A percentile compares a stretch with the other conserved stretches of the same genome.
phyloP scores from a whole-genome alignment of 805 yeast genomes.

The Saccharomycopsis javanensis region DNA sequence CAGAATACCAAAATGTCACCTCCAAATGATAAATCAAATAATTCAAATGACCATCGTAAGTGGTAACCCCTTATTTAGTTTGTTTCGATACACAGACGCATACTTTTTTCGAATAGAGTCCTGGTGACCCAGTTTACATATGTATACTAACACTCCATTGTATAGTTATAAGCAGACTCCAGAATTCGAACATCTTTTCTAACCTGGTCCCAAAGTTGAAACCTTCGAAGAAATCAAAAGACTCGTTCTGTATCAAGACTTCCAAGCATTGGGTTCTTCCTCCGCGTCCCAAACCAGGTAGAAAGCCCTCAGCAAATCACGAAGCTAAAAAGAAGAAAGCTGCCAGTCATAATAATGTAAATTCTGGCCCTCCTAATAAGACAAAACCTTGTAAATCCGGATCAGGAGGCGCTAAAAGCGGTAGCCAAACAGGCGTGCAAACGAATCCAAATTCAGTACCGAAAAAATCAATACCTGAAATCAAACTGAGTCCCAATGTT shows the following conservation, averaged over 20 bases:
- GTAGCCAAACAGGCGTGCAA: background rate
- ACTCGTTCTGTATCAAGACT: slow-evolving; percentile 26
- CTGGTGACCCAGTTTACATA: background rate
- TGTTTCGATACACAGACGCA: too few relatives aligned
- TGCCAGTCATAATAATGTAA: too few relatives aligned
- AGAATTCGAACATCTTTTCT: background rate
- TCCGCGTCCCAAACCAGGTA: slow-evolving; percentile 40
- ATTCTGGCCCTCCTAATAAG: background rate
- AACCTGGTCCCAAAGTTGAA: background rate
- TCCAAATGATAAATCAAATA: background rate
- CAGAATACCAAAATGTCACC: background rate
- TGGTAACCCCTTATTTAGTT: too few relatives aligned
- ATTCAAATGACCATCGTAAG: slow-evolving; percentile 7
- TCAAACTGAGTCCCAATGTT: background rate
- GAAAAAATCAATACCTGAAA: background rate
- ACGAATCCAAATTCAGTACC: background rate
- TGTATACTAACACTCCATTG: background rate
- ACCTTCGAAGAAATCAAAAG: background rate
- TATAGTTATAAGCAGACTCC: slow-evolving; percentile 10
- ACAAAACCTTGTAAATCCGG: too few relatives aligned
- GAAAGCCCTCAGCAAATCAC: slow-evolving; percentile 28
- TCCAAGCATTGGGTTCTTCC: slow-evolving; percentile 42
- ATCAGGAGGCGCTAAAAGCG: background rate
- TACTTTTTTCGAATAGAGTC: background rate
- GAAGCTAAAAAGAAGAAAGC: slow-evolving; percentile 3